Base-by-base conservation (phyloP, 2,329 filamentous ascomycete species). In the Cercospora sesami region DNA sequence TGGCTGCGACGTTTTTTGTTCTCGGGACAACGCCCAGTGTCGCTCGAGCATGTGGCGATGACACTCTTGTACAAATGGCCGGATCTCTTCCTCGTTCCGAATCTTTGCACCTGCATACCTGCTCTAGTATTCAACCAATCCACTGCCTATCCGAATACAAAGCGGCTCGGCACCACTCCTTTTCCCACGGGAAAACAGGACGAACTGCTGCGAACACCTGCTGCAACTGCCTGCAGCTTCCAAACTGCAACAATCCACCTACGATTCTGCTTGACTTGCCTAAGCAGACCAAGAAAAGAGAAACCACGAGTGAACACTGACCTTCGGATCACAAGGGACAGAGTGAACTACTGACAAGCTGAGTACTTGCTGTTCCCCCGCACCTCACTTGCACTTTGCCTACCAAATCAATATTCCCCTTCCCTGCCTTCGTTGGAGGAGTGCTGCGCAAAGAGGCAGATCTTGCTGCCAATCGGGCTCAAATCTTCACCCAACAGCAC, bases 401-500 rank as follows among this genome's bases (percentile, higher is more conserved):
- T 28, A n/a, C 53, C 21, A n/a, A 18, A 26, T n/a, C 53, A 18
- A 30, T 21, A 26, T 30, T 31, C 53, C 26, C 53, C n/a, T 14
- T 31, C 6, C 30, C 45, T 28, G 28, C 26, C 9, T 18, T 51
- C 18, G 7, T 26, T 36, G 39, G 60, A 53, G 39, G 36, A 62
- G 58, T 42, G 59, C 30, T 45, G 57, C 65, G 60, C 60, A 64
- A 60, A 68, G 58, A 65, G 63, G 63, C 66, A 62, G 33, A 65
- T 64, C 60, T 55, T 66, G 59, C 64, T 62, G 59, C 60, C 45
- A 23, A 42, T 21, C 64, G 64, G 59, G 62, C 51, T 64, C 18
- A 39, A 64, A 45, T 64, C 62, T 64, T 31, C 51, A 36, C 51
- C 55, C 9, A 51, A 33, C 62, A 58, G 51, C 36, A 55, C 48